These are phyloP conservation scores for Neurospora crassa DNA, from an alignment of 2,329 filamentous ascomycete genomes.

Conservation along the genomic window DNA sequence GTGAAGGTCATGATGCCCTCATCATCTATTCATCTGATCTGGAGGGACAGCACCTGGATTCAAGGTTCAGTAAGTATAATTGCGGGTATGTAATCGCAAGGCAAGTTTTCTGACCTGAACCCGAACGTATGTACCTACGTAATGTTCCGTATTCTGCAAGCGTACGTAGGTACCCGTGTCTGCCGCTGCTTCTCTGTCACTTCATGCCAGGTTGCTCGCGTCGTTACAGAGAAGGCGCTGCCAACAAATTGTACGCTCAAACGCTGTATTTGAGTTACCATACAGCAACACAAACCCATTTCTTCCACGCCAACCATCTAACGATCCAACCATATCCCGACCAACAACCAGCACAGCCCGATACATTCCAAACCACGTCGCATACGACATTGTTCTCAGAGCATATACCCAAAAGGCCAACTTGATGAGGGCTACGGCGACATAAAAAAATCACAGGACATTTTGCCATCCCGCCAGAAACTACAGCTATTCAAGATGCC, in stretches of 20 bases:
- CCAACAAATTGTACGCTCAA: not conserved
- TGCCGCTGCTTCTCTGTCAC: not conserved
- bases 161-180: not conserved
- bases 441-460: not conserved
- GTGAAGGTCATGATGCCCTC: not conserved
- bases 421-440: not conserved
- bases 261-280: not conserved
- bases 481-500: conserved; percentile 8
- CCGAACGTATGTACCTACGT: not conserved
- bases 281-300: not conserved
- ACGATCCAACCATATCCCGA: not conserved
- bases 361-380: not conserved
- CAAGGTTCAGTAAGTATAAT: not conserved
- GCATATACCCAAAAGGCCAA: not conserved
- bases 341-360: not conserved
- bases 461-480: too few relatives aligned
- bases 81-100: not conserved
- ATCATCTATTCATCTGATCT: not conserved
- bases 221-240: not conserved
- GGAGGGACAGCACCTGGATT: not conserved
- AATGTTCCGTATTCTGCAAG: not conserved
- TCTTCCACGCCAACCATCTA: not conserved
- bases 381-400: not conserved
- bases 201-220: not conserved
- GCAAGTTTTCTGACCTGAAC: not conserved